Base-by-base conservation (phyloP, 1,284 basidiomycete genomes). In the Farysia itapuensis region DNA sequence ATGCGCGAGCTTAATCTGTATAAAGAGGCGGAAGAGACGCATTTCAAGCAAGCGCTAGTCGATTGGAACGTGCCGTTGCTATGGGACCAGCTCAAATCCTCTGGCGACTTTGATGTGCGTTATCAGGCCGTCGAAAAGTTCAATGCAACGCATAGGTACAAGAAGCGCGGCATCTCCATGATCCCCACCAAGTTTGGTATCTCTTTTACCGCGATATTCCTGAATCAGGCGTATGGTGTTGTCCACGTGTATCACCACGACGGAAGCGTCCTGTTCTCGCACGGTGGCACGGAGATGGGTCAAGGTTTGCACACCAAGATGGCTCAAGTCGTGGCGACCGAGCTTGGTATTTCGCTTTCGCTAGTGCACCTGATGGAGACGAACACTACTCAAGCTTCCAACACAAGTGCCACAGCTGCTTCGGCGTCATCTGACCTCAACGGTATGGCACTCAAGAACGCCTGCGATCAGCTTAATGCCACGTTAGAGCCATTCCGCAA, bases 51-150 rank as follows among this genome's bases (percentile, higher is more conserved):
- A 48, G 52, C 57, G 22, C 50, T 78, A 2, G 46, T 73, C 30
- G 77, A 78, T 28, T 78, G 67, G 68, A 76, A 78, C 52, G 75
- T 78, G 8, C 77, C 77, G 0, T 57, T 70, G 26, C 49, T 78
- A 5, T 63, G 69, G 61, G 54, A 73, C 29, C 66, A 70, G 42
- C 36, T 74, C 31, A 61, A 59, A 43, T 23, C 38, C 12, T 58
- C 61, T 5, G 60, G 59, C 26, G 63, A 77, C 13, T 75, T 64
- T 31, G 72, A 74, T 11, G 21, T 21, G 2, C 53, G 77, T 8
- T 60, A 58, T 23, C 38, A 39, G n/a, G 72, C 47, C 20, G 68
- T 78, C 21, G 71, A 73, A 5, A 44, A 33, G 22, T 78, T 77
- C 67, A 78, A 78, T 40, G 32, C 41, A 8, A 45, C 61, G 50